Conservation (phyloP, 2,329 filamentous ascomycete genomes). For the Penicillium sp. region DNA sequence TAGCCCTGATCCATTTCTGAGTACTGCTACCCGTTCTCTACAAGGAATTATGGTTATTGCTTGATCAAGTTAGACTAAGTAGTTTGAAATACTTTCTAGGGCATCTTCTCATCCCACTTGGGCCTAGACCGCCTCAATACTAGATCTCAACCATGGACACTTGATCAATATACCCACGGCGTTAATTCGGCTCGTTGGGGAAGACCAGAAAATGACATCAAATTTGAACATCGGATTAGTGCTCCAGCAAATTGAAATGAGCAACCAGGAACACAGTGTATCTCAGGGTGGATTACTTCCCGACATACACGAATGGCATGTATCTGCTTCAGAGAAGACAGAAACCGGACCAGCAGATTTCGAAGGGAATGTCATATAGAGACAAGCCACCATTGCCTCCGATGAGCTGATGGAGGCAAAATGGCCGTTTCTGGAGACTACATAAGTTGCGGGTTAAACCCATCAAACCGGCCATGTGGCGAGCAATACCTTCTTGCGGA, state of each 20-base stretch:
- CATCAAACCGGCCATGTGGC: neutral
- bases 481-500: neutral
- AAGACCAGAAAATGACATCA: constrained; percentile 7
- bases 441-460: neutral
- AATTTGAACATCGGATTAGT: neutral
- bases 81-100: neutral
- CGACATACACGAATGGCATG: neutral
- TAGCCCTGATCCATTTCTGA: neutral
- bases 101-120: neutral
- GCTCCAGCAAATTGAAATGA: constrained; percentile 1
- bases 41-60: neutral
- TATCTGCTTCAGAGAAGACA: neutral
- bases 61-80: neutral
- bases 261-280: no score
- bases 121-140: neutral
- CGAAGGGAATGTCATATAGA: neutral
- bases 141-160: constrained; percentile 1
- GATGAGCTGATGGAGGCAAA: constrained; percentile 3
- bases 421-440: neutral
- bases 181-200: neutral
- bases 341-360: neutral
- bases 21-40: neutral
- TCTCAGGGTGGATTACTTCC: neutral
- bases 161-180: neutral
- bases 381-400: neutral